A percentile compares a stretch with the other conserved stretches of the same genome.
phyloP scores from a whole-genome alignment of 805 yeast genomes.

The Pichia pseudocactophila region DNA sequence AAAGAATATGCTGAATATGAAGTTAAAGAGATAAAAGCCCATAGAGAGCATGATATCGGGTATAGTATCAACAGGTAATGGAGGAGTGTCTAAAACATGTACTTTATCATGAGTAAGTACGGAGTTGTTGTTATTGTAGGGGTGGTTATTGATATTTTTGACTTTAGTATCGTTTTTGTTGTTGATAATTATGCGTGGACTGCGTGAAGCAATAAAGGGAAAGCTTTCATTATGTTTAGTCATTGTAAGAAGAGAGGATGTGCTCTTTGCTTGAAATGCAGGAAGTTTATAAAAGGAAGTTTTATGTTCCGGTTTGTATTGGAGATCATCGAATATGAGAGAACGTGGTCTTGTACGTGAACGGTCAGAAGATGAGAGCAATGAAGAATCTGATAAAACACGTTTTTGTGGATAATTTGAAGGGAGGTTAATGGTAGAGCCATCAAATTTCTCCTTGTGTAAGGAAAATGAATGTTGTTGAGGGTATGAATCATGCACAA shows the following conservation, averaged over 20 bases:
- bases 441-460: too few relatives aligned
- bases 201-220: too few relatives aligned
- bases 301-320: too few relatives aligned
- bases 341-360: slow-evolving; percentile 6
- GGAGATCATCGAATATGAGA: not conserved
- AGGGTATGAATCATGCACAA: not conserved
- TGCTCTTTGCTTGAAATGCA: too few relatives aligned
- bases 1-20: slow-evolving; percentile 7
- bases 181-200: too few relatives aligned
- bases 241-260: too few relatives aligned
- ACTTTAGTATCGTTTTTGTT: too few relatives aligned
- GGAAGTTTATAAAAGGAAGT: too few relatives aligned
- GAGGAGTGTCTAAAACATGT: not conserved
- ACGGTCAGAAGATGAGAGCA: not conserved
- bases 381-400: slow-evolving; percentile 6
- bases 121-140: not conserved
- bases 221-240: too few relatives aligned
- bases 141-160: too few relatives aligned
- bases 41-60: slow-evolving; percentile 6
- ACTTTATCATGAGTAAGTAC: not conserved
- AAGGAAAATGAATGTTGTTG: not conserved
- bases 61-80: not conserved
- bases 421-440: not conserved
- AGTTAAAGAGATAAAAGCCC: slow-evolving; percentile 5
- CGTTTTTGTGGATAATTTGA: slow-evolving; percentile 1